Evolutionary conservation across 2,329 filamentous ascomycete species (phyloP).

Genomic region (Fusarium bactridioides): DNA sequence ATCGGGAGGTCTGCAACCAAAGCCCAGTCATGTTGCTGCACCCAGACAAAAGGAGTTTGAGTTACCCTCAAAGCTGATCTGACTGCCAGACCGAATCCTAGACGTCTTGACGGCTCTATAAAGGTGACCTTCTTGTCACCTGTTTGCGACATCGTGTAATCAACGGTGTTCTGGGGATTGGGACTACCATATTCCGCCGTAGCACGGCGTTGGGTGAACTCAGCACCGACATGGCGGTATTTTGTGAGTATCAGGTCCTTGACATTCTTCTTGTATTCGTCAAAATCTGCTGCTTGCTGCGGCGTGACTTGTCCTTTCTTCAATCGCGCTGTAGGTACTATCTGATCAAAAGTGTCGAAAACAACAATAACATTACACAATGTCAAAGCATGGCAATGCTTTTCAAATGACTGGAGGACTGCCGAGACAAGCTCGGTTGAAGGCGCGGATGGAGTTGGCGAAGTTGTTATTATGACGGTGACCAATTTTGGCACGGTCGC

Average conservation of each 20-base stretch:
- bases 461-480: constrained; percentile 60
- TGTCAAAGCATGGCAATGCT: constrained; percentile 52
- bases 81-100: constrained; percentile 63
- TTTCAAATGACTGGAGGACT: constrained; percentile 55
- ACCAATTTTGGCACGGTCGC: constrained; percentile 6
- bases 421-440: constrained; percentile 59
- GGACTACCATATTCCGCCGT: constrained; percentile 58
- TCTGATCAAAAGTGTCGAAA: constrained; percentile 60
- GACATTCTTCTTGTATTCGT: constrained; percentile 57
- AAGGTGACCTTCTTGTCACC: constrained; percentile 53
- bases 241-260: constrained; percentile 48
- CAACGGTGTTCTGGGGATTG: constrained; percentile 46
- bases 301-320: constrained; percentile 63
- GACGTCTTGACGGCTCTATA: constrained; percentile 56
- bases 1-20: constrained; percentile 57
- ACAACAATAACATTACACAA: constrained; percentile 58
- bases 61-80: constrained; percentile 58
- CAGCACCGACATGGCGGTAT: constrained; percentile 1
- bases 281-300: constrained; percentile 53
- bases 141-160: constrained; percentile 48
- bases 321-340: constrained; percentile 53
- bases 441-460: constrained; percentile 62
- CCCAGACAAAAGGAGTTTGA: constrained; percentile 61
- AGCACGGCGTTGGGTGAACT: constrained; percentile 30
- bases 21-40: constrained; percentile 66